Percentiles rank a stretch among this genome's conserved stretches.
Conservation (phyloP, 495 filamentous ascomycete species). For the Penicillium argentinense region DNA sequence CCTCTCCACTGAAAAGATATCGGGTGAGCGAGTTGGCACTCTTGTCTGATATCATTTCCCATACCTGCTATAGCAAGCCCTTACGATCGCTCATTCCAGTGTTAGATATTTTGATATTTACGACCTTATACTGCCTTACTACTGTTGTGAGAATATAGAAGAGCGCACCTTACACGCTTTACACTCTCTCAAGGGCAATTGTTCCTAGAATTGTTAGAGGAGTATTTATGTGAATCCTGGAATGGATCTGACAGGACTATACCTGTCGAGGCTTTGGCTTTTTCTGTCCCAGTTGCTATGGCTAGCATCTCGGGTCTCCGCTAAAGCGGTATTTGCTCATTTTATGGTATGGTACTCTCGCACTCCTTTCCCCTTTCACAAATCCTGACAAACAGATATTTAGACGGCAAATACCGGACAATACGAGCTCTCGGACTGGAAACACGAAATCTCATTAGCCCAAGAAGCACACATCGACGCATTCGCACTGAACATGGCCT, state of each 20-base stretch:
- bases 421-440: conserved; percentile 48
- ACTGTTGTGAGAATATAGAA: too few relatives aligned
- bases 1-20: not conserved
- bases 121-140: too few relatives aligned
- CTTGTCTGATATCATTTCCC: not conserved
- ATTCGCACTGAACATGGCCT: conserved; percentile 70
- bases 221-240: not conserved
- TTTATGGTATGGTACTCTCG: conserved; percentile 26
- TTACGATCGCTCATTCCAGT: too few relatives aligned
- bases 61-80: not conserved
- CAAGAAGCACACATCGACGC: conserved; percentile 66
- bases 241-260: conserved; percentile 3
- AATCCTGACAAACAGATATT: not conserved
- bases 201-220: not conserved
- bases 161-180: too few relatives aligned
- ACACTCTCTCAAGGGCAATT: not conserved
- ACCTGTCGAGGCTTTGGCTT: not conserved
- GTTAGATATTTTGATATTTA: too few relatives aligned
- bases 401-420: conserved; percentile 28
- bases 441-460: conserved; percentile 58
- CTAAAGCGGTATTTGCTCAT: conserved; percentile 37
- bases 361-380: not conserved
- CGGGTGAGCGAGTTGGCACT: not conserved
- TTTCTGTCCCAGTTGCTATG: not conserved
- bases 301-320: not conserved